Base-by-base conservation (phyloP, 768 basidiomycete species). In the Mycena latifolia region DNA sequence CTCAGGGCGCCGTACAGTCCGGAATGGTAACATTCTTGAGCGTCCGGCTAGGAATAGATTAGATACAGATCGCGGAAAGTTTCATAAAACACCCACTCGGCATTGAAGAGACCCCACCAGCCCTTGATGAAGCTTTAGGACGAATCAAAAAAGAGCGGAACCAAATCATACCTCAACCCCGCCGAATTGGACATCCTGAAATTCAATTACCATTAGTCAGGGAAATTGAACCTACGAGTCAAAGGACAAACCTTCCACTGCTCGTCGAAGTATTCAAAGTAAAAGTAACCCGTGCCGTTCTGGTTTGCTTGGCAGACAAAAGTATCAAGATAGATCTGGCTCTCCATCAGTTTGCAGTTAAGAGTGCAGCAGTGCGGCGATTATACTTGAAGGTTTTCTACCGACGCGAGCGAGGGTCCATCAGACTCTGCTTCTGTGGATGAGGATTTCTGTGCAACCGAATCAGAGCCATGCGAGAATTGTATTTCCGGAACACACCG, bases 271-370 rank as follows among this genome's bases (percentile, higher is more conserved):
- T 83, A 89, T 85, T 69, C 67, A 27, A 95, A 94, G 82, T 87
- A 96, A 86, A 95, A 98, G 80, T 97, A 97, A 18, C 87, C 82
- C 0, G 93, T 95, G 17, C 86, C 86, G 66, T 95, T 95, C 24
- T 76, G 63, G 76, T 95, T 98, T 0, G 96, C 92, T 74, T 88
- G 85, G 73, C 97, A 99, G 15, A 96, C 89, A 70, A 95, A 99
- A 0, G 86, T 88, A 74, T 99, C 83, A 63, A 99, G 74, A 84
- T 93, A 99, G 11, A 76, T 87, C 86, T 98, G 58, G 9, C 66
- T 46, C 59, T 24, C 25, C 5, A 37, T 61, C 22, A 52, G 41
- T 24, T 12, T 43, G 12, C 41, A 43, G 12, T 37, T n/a, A n/a
- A n/a, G 55, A n/a, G 10, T 18, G 22, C 5, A 31, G 9, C 1